Conservation (phyloP, 371 early-diverging fungal genomes). For the Homolaphlyctis polyrhiza region DNA sequence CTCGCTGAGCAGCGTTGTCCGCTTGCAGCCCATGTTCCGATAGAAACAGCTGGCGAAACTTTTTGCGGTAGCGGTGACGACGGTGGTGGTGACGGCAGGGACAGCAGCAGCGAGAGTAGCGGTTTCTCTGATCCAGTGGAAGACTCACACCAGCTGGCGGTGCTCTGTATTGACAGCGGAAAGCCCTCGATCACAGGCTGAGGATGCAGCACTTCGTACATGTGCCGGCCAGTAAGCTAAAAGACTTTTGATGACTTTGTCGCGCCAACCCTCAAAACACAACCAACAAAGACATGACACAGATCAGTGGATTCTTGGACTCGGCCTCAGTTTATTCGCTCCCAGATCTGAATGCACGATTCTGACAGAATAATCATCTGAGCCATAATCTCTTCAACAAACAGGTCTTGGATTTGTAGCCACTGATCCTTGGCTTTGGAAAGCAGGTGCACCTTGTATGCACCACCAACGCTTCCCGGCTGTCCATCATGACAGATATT, state of each 20-base stretch:
- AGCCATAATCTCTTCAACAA: constrained; percentile 88
- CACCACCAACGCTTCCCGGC: constrained; percentile 62
- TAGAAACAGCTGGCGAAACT: not conserved
- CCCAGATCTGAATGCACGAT: constrained; percentile 83
- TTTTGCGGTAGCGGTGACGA: not conserved
- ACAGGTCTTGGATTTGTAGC: constrained; percentile 91
- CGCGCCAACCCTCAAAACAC: too few species aligned
- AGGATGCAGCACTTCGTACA: not conserved
- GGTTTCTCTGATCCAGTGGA: not conserved
- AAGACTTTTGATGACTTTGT: too few species aligned
- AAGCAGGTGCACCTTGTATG: constrained; percentile 77
- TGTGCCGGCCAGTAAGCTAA: too few species aligned
- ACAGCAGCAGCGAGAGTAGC: not conserved
- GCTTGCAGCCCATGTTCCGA: not conserved
- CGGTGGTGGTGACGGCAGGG: not conserved
- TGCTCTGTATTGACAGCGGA: not conserved
- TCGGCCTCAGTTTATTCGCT: not conserved
- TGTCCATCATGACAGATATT: constrained; percentile 91
- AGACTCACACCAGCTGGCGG: constrained; percentile 4
- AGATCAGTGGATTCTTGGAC: too few species aligned
- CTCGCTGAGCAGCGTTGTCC: too few species aligned
- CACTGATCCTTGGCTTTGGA: constrained; percentile 82
- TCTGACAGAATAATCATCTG: constrained; percentile 93
- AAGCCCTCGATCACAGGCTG: constrained; percentile 3
- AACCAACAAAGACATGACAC: too few species aligned